Conservation (phyloP, 495 filamentous ascomycete species). For the Cercophora sp. region DNA sequence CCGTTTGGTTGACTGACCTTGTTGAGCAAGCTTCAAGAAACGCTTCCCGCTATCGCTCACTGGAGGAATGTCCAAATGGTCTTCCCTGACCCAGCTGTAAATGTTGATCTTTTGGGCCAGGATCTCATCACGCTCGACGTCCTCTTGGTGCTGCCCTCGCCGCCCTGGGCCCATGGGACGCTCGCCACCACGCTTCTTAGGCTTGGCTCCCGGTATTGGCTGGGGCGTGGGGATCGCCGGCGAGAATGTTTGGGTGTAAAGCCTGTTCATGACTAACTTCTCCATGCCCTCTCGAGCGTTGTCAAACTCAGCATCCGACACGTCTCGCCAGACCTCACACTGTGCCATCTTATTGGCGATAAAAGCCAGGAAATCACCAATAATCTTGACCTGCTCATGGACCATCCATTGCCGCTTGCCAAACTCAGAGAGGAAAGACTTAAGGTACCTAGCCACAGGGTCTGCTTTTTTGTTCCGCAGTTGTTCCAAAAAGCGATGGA, state of each 20-base stretch:
- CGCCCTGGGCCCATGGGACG: slow-evolving; percentile 74
- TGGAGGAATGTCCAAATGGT: slow-evolving; percentile 91
- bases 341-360: slow-evolving; percentile 98
- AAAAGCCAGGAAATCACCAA: slow-evolving; percentile 94
- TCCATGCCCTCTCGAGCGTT: slow-evolving; percentile 99
- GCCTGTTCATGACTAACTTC: slow-evolving; percentile 97
- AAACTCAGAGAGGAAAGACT: slow-evolving; percentile 92
- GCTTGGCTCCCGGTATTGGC: slow-evolving; percentile 65
- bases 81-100: slow-evolving; percentile 90
- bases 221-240: slow-evolving; percentile 81
- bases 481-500: slow-evolving; percentile 94
- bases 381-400: slow-evolving; percentile 98
- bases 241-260: slow-evolving; percentile 95
- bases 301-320: slow-evolving; percentile 95
- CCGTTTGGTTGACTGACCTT: slow-evolving; percentile 60
- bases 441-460: slow-evolving; percentile 90
- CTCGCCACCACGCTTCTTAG: slow-evolving; percentile 64
- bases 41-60: slow-evolving; percentile 77
- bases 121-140: slow-evolving; percentile 93
- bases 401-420: slow-evolving; percentile 99
- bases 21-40: slow-evolving; percentile 84
- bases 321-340: slow-evolving; percentile 94
- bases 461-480: slow-evolving; percentile 92
- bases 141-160: slow-evolving; percentile 94
- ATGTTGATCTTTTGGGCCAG: slow-evolving; percentile 94